Conservation (phyloP, 768 basidiomycete genomes). For the Melanogaster broomeanus region DNA sequence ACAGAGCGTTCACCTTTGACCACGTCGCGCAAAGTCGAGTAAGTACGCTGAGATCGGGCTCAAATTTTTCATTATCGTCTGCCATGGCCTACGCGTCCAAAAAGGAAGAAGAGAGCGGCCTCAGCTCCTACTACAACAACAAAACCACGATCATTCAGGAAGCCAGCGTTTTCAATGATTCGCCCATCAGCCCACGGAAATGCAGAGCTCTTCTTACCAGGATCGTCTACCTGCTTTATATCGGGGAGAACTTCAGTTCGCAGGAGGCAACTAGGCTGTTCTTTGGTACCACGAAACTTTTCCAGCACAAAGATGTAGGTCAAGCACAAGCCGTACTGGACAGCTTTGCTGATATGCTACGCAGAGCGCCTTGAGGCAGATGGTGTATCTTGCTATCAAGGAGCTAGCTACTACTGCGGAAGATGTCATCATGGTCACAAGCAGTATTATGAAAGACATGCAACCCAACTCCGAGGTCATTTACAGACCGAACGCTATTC, state of each 20-base stretch:
- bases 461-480: slow-evolving; percentile 98
- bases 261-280: slow-evolving; percentile 98
- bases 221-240: slow-evolving; percentile 94
- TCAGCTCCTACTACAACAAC: slow-evolving; percentile 93
- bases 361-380: slow-evolving; percentile 93
- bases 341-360: slow-evolving; percentile 8
- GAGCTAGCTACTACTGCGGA: slow-evolving; percentile 94
- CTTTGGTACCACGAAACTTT: slow-evolving; percentile 98
- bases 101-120: slow-evolving; percentile 94
- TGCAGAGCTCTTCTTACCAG: slow-evolving; percentile 95
- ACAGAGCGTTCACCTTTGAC: slow-evolving; percentile 12
- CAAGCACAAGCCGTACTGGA: background rate
- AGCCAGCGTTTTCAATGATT: slow-evolving; percentile 98
- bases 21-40: slow-evolving; percentile 21
- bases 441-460: slow-evolving; percentile 99
- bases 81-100: slow-evolving; percentile 83
- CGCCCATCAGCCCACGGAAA: slow-evolving; percentile 96
- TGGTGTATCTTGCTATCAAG: slow-evolving; percentile 98
- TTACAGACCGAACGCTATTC: slow-evolving; percentile 96
- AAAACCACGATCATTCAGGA: slow-evolving; percentile 99
- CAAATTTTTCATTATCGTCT: slow-evolving; percentile 38
- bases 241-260: slow-evolving; percentile 91
- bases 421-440: slow-evolving; percentile 99
- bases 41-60: slow-evolving; percentile 8
- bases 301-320: slow-evolving; percentile 99